Percentiles rank a stretch among this genome's conserved stretches.
phyloP scores from a whole-genome alignment of 257 asterid species.

The Solanum piurae region DNA sequence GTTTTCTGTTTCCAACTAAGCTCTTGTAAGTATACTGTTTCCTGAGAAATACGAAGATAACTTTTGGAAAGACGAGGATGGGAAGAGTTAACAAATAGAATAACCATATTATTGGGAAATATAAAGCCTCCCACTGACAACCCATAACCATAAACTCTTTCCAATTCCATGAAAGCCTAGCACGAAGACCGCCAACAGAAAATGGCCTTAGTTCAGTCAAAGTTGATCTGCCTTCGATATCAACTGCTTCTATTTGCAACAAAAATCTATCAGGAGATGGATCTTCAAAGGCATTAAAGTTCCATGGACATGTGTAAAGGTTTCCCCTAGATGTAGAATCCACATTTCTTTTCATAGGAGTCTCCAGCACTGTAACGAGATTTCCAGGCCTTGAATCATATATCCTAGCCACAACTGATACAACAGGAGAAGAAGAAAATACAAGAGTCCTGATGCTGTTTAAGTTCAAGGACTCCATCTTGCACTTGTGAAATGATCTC shows the following conservation, averaged over 20 bases:
- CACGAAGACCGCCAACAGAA: conserved; percentile 51
- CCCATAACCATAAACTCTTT: conserved; percentile 88
- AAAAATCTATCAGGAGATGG: conserved; percentile 64
- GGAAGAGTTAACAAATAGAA: conserved; percentile 36
- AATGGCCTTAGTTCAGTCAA: conserved; percentile 70
- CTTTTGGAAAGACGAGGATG: conserved; percentile 47
- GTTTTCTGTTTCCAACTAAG: conserved; percentile 35
- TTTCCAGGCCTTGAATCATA: conserved; percentile 60
- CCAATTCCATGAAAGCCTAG: conserved; percentile 60
- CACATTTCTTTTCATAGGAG: conserved; percentile 43
- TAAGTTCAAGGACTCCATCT: conserved; percentile 21
- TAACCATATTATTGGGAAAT: conserved; percentile 55
- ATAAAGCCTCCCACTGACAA: conserved; percentile 80
- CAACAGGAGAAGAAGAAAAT: conserved; percentile 63
- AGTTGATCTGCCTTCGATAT: conserved; percentile 42
- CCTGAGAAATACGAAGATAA: conserved; percentile 25
- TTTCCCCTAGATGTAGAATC: conserved; percentile 40
- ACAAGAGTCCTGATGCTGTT: conserved; percentile 55
- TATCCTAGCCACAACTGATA: conserved; percentile 65
- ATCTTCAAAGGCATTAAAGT: conserved; percentile 71
- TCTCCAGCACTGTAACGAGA: conserved; percentile 43
- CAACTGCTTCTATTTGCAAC: conserved; percentile 69
- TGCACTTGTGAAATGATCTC: conserved; percentile 28
- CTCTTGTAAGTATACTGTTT: conserved; percentile 37
- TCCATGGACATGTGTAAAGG: conserved; percentile 67